Evolutionary conservation across 164 flowering plant genomes (phyloP).

Genomic region (Tetracentron sinense): DNA sequence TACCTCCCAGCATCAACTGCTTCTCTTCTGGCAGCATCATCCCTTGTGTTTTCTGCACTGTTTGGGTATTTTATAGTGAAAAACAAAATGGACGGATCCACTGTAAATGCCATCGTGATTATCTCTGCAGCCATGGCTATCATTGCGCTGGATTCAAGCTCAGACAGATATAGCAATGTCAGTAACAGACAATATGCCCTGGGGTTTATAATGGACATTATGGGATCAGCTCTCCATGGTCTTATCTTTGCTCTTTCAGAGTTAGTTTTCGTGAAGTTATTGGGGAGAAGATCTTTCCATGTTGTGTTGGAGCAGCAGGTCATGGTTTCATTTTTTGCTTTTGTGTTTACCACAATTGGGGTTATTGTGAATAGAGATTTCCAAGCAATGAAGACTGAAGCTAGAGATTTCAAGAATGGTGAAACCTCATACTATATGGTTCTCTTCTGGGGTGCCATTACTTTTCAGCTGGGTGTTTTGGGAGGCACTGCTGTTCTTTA

Average conservation of each 20-base stretch:
- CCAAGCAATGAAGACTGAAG: conserved; percentile 59
- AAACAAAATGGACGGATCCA: conserved; percentile 58
- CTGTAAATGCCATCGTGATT: conserved; percentile 60
- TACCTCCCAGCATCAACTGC: conserved; percentile 94
- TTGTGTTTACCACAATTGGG: conserved; percentile 71
- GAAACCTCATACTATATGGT: conserved; percentile 51
- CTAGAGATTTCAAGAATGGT: conserved; percentile 59
- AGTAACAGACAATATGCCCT: conserved; percentile 51
- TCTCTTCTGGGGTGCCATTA: conserved; percentile 68
- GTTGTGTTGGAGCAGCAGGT: conserved; percentile 95
- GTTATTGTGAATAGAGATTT: conserved; percentile 56
- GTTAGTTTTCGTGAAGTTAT: conserved; percentile 59
- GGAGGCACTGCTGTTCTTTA: conserved; percentile 73
- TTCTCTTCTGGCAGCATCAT: conserved; percentile 74
- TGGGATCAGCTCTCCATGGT: conserved; percentile 92
- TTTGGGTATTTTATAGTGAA: conserved; percentile 70
- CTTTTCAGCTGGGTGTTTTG: conserved; percentile 78
- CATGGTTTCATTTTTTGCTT: conserved; percentile 75
- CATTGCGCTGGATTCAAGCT: conserved; percentile 77
- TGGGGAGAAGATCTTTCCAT: conserved; percentile 78
- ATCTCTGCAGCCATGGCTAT: conserved; percentile 74
- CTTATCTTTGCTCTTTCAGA: conserved; percentile 92
- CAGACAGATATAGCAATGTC: conserved; percentile 57
- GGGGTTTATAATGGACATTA: conserved; percentile 75
- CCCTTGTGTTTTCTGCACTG: conserved; percentile 69